Evolutionary conservation across 345 rosid genomes (phyloP), one percentile per base, ranked within the genome.

Genomic region (Gossypium raimondii): DNA sequence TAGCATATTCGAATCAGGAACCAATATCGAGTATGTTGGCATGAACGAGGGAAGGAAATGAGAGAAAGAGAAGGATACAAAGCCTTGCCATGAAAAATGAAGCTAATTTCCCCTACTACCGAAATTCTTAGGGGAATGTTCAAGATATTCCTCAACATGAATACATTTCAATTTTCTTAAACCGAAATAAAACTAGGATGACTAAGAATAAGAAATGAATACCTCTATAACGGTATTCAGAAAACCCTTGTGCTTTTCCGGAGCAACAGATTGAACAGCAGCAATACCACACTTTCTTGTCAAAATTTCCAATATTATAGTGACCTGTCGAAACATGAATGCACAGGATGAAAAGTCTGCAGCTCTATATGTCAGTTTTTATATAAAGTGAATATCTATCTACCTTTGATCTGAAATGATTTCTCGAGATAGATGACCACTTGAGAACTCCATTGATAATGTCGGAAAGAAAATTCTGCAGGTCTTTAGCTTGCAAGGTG

Each of bases 351-450:
- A 45, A 77, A 61, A 10, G n/a, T 47, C 22, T 65, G 73, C 45
- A 67, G 27, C 27, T 48, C 25, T 62, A 45, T 3, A 59, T 1
- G 27, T 63, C 24, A 17, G 18, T 43, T 38, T 16, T n/a, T 12
- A n/a, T 25, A 45, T 34, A 5, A n/a, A 69, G 43, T 3, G 3
- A 73, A 64, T 12, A 41, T 50, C 25, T 47, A 75, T 50, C 62
- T 79, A 79, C 98, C 98, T 95, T 95, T 8, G 86, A 86, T 82
- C 90, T 86, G 80, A 95, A 93, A 83, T 93, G 96, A 82, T 91
- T 83, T 84, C 99, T 89, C 2, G 99, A 93, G 64, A 93, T 88
- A 79, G 87, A 80, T 67, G 98, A 91, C 97, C 95, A 93, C 2
- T 87, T 91, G 38, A 93, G 87, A 78, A 95, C 80, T 80, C 82